These are phyloP conservation scores for Rhododendron ovatum DNA, from an alignment of 148 eudicot species.

Conservation along the genomic window DNA sequence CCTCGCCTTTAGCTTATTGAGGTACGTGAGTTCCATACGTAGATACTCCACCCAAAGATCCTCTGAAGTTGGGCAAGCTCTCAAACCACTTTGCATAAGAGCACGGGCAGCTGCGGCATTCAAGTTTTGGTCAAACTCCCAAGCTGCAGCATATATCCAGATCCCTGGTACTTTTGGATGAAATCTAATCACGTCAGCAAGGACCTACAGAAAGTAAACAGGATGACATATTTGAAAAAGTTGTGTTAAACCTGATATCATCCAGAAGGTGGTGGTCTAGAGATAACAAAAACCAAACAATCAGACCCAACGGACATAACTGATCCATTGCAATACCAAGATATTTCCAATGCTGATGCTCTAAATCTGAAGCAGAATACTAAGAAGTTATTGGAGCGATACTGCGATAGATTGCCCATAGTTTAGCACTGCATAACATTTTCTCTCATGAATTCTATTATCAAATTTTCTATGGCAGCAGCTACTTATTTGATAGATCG, in stretches of 20 bases:
- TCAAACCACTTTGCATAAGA: slow-evolving; percentile 77
- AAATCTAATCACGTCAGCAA: slow-evolving; percentile 70
- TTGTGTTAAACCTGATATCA: too few species aligned
- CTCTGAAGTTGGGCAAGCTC: slow-evolving; percentile 86
- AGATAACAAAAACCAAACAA: not conserved
- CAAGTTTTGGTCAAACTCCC: slow-evolving; percentile 87
- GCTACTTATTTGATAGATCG: not conserved
- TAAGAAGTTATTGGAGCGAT: not conserved
- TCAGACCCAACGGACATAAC: not conserved
- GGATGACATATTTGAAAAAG: not conserved
- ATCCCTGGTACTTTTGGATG: slow-evolving; percentile 91
- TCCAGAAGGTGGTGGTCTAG: not conserved
- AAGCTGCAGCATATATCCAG: slow-evolving; percentile 93
- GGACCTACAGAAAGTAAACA: slow-evolving; percentile 37
- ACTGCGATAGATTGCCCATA: too few species aligned
- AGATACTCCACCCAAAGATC: slow-evolving; percentile 92
- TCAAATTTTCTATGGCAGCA: not conserved
- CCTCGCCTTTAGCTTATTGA: slow-evolving; percentile 76
- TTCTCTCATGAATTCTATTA: not conserved
- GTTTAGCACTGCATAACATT: not conserved
- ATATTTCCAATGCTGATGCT: not conserved
- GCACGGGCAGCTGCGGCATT: slow-evolving; percentile 71
- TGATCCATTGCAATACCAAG: not conserved
- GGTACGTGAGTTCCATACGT: slow-evolving; percentile 90
- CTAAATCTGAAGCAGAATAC: not conserved